Percentiles rank a stretch among this genome's conserved stretches.
These are phyloP conservation scores for Rauvolfia tetraphylla DNA, from an alignment of 257 asterid species.

Conservation along the genomic window DNA sequence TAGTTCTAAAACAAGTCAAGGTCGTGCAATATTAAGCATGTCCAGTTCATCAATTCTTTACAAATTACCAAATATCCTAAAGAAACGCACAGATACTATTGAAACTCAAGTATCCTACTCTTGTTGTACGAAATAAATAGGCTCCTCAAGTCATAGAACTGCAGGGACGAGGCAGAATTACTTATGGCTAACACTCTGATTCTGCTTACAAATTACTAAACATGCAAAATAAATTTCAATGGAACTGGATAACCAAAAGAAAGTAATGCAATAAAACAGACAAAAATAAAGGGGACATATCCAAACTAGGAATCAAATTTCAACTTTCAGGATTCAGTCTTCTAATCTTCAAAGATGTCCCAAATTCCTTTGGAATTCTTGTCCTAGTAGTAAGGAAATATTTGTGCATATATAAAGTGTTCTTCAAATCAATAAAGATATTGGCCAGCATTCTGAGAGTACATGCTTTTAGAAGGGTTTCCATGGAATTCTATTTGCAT, in stretches of 20 bases:
- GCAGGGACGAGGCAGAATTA: neutral
- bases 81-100: neutral
- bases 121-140: neutral
- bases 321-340: neutral
- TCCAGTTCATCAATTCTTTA: neutral
- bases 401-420: neutral
- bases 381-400: neutral
- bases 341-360: neutral
- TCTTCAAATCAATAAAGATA: neutral
- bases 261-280: neutral
- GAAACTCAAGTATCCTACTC: neutral
- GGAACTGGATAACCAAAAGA: neutral
- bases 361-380: neutral
- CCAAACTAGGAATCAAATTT: neutral
- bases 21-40: neutral
- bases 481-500: neutral
- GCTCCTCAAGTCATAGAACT: neutral
- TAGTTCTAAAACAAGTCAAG: neutral
- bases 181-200: neutral
- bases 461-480: neutral
- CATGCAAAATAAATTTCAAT: neutral
- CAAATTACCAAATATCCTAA: neutral
- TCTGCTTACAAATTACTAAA: neutral
- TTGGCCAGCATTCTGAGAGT: neutral
- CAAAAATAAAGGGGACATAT: neutral